These are phyloP conservation scores for Clonostachys rosea DNA, from an alignment of 2,329 filamentous ascomycete genomes.

Conservation along the genomic window DNA sequence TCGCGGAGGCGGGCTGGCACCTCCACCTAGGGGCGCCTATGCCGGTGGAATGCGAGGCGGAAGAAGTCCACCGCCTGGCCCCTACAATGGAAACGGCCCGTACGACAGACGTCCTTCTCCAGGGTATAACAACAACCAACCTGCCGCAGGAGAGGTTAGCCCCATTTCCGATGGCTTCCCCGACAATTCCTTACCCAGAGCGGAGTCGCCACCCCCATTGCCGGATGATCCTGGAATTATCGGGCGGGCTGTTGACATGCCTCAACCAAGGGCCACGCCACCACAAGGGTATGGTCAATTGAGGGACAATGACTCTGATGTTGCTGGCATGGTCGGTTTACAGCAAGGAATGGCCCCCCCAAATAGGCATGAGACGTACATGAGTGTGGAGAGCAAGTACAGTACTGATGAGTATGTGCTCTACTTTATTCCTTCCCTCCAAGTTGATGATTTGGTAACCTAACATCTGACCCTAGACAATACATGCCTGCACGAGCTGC, in stretches of 20 bases:
- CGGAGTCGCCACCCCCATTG: constrained; percentile 61
- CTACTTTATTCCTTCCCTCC: background rate
- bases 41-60: constrained; percentile 20
- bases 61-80: constrained; percentile 28
- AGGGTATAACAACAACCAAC: constrained; percentile 26
- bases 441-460: background rate
- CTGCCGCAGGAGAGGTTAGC: constrained; percentile 11
- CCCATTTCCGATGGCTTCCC: constrained; percentile 23
- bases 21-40: constrained; percentile 22
- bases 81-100: constrained; percentile 30
- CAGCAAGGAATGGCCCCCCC: constrained; percentile 47
- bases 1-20: constrained; percentile 14
- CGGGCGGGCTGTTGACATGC: constrained; percentile 22
- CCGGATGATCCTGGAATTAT: constrained; percentile 31
- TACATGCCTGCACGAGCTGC: constrained; percentile 52
- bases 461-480: constrained; percentile 12
- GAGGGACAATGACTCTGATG: constrained; percentile 65
- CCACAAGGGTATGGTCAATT: constrained; percentile 34
- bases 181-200: constrained; percentile 44
- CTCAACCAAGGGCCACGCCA: constrained; percentile 14
- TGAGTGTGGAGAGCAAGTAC: constrained; percentile 69
- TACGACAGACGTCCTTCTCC: constrained; percentile 32
- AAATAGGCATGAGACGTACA: constrained; percentile 41
- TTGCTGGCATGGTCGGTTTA: constrained; percentile 68
- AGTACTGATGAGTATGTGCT: constrained; percentile 61